Conservation (phyloP, 2,329 filamentous ascomycete species). For the Huntiella moniliformis region DNA sequence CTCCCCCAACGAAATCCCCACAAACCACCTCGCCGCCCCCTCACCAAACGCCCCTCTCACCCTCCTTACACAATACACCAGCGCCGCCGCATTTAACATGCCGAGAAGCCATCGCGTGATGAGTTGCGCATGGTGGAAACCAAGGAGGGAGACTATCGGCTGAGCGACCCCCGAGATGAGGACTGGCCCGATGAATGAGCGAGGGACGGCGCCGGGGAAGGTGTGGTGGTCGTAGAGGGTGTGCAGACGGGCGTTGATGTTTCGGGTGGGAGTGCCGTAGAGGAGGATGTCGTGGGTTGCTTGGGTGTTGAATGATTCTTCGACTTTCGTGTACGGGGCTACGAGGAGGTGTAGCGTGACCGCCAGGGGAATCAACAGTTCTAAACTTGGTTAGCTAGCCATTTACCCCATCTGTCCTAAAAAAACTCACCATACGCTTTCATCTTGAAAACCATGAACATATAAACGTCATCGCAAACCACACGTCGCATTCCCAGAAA, state of each 20-base stretch:
- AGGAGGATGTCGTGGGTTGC: constrained; percentile 75
- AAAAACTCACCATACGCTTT: not conserved
- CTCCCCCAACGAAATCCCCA: constrained; percentile 58
- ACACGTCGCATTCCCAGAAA: no score
- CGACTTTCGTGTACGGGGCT: constrained; percentile 88
- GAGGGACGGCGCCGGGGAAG: constrained; percentile 80
- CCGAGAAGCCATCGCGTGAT: constrained; percentile 63
- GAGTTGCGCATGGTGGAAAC: constrained; percentile 38
- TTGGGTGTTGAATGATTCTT: constrained; percentile 96
- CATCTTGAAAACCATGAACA: not conserved
- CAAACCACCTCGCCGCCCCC: constrained; percentile 58
- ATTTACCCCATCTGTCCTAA: not conserved
- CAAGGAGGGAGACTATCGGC: constrained; percentile 41
- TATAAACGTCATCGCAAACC: not conserved
- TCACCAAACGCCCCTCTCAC: constrained; percentile 50
- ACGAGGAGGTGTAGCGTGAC: constrained; percentile 51
- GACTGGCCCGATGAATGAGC: constrained; percentile 72
- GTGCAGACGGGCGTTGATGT: constrained; percentile 31
- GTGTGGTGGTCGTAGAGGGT: constrained; percentile 69
- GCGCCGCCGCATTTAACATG: constrained; percentile 48
- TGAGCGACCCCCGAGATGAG: constrained; percentile 54
- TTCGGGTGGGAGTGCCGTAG: constrained; percentile 50
- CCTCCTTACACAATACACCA: constrained; percentile 46
- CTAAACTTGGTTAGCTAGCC: constrained; percentile 1
- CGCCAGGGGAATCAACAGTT: constrained; percentile 39